Base-by-base conservation (phyloP, 1,284 basidiomycete genomes). In the Mycena citricolor region DNA sequence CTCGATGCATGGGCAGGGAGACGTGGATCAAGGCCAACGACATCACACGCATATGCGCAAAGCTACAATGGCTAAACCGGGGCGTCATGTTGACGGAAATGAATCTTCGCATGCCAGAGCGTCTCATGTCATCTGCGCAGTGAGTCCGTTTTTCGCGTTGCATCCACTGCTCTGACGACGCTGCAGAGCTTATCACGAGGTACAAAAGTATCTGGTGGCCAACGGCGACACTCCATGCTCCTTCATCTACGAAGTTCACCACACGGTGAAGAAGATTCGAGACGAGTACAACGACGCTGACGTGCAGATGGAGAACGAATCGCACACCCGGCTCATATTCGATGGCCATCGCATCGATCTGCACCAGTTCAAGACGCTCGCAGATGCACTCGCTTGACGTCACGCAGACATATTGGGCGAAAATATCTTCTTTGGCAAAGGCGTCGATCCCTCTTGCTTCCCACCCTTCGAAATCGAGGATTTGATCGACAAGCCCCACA, bases 201-300 rank as follows among this genome's bases (percentile, higher is more conserved):
- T 8, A 6, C 19, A 33, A n/a, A 13, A 8, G 7, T 39, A 13
- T 21, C 29, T 44, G 11, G 21, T 17, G 17, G 35, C 32, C 8
- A 32, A 31, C 13, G 22, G 39, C 10, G 42, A 44, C 17, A 38
- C 21, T 21, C 34, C 22, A 31, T 44, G 21, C n/a, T 6, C 42
- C 2, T 38, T 31, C 13, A 19, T 44, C 2, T 44, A 32, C 16
- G 17, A 39, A 8, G 29, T 19, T 17, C n/a, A 13, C n/a, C 29
- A 23, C 10, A 23, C 32, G 4, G 14, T 44, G 17, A 24, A 33
- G 8, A 26, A 10, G 16, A 44, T 44, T 20, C 42, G 42, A n/a
- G 42, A 39, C 11, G 42, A 44, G 3, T 44, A 32, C 17, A 22
- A 2, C 5, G 42, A 44, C 1, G 16, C 42, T 11, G 3, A 8